Conservation (phyloP, 202 grass and related monocot genomes). For the Eragrostis tef region DNA sequence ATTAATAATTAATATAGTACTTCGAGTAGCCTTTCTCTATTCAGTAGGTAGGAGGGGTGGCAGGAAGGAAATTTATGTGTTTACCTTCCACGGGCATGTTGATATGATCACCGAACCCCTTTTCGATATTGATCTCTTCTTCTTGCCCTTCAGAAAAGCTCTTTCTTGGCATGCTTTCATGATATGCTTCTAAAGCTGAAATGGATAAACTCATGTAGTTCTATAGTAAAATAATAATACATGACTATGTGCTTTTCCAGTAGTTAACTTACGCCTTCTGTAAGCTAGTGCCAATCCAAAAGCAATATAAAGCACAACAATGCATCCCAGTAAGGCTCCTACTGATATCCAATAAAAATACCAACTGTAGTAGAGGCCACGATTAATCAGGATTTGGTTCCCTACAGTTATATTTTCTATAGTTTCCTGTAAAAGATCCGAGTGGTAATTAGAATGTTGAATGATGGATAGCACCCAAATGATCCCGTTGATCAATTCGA, state of each 20-base stretch:
- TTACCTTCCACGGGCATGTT: conserved; percentile 37
- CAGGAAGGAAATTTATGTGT: background rate
- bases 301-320: conserved; percentile 56
- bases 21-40: background rate
- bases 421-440: conserved; percentile 36
- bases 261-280: conserved; percentile 56
- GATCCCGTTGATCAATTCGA: background rate
- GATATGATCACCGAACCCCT: background rate
- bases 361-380: conserved; percentile 60
- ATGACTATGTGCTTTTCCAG: background rate
- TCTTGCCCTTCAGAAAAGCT: conserved; percentile 5
- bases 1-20: background rate
- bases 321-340: conserved; percentile 60
- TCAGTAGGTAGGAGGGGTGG: background rate
- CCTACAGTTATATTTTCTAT: conserved; percentile 56
- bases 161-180: conserved; percentile 52
- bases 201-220: background rate
- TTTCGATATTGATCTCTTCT: background rate
- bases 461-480: background rate
- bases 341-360: conserved; percentile 75
- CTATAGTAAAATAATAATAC: background rate
- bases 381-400: conserved; percentile 52
- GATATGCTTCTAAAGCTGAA: conserved; percentile 42
- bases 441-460: background rate
- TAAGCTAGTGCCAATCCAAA: conserved; percentile 67